Percentiles rank a stretch among this genome's conserved stretches.
Evolutionary conservation across 306 rosid species (phyloP).

Genomic region (Purshia tridentata): DNA sequence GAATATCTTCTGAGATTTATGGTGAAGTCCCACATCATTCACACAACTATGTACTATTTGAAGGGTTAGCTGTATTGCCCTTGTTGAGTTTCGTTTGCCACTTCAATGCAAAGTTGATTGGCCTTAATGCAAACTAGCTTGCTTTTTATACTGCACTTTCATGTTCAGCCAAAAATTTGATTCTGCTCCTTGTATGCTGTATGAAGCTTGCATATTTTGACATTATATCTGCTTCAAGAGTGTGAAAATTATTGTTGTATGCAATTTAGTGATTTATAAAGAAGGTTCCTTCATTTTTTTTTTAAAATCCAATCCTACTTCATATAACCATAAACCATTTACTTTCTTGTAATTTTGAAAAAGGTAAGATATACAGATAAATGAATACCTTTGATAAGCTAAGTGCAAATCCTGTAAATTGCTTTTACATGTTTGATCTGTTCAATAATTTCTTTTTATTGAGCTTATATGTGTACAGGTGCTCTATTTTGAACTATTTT

Average conservation of each 20-base stretch:
- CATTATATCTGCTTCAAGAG: background rate
- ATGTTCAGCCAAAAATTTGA: background rate
- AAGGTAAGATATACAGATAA: background rate
- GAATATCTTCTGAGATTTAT: background rate
- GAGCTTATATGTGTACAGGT: background rate
- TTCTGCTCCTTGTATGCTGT: background rate
- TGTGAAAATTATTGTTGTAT: background rate
- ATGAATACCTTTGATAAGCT: background rate
- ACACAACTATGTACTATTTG: background rate
- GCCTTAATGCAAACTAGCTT: background rate
- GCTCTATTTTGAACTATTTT: background rate
- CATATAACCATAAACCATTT: background rate
- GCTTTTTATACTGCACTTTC: background rate
- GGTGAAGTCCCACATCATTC: background rate
- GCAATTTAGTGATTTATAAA: background rate
- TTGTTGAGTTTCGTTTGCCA: slow-evolving; percentile 1
- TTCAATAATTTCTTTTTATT: background rate
- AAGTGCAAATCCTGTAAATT: background rate
- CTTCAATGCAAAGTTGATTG: background rate
- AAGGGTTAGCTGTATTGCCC: background rate
- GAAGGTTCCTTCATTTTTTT: background rate
- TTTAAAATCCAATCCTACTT: background rate
- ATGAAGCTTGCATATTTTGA: background rate
- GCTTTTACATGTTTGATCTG: slow-evolving; percentile 1
- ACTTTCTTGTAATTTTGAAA: background rate